Evolutionary conservation across 768 basidiomycete genomes (phyloP).

Genomic region (Pisolithus orientalis): DNA sequence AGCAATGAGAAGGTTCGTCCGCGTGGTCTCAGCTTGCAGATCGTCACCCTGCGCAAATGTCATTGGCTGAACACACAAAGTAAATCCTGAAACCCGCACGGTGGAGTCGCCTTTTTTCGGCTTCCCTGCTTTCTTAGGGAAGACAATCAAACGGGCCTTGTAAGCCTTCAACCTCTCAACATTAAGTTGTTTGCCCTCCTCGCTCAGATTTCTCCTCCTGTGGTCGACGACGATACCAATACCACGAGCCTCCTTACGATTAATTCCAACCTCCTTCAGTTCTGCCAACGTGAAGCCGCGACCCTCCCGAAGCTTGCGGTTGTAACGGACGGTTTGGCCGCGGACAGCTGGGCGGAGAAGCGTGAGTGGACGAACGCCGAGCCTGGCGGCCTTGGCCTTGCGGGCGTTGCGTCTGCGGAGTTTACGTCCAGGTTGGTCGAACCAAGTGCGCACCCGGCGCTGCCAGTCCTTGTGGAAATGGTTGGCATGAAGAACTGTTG

Average conservation of each 20-base stretch:
- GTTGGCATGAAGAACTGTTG: slow-evolving; percentile 79
- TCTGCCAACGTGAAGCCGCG: slow-evolving; percentile 94
- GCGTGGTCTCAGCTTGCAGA: slow-evolving; percentile 72
- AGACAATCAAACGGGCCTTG: slow-evolving; percentile 89
- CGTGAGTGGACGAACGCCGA: slow-evolving; percentile 87
- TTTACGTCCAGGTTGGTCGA: slow-evolving; percentile 98
- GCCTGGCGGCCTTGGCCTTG: slow-evolving; percentile 81
- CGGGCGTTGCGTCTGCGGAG: slow-evolving; percentile 91
- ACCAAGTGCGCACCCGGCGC: slow-evolving; percentile 93
- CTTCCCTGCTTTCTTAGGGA: slow-evolving; percentile 94
- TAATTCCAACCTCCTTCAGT: slow-evolving; percentile 93
- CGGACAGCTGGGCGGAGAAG: slow-evolving; percentile 97
- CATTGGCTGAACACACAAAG: slow-evolving; percentile 6
- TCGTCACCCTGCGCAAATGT: slow-evolving; percentile 60
- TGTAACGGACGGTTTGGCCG: slow-evolving; percentile 95
- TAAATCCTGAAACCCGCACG: slow-evolving; percentile 40
- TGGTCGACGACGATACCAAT: slow-evolving; percentile 96
- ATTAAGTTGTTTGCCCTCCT: slow-evolving; percentile 94
- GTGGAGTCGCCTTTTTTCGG: slow-evolving; percentile 93
- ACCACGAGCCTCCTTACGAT: slow-evolving; percentile 86
- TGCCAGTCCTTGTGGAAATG: slow-evolving; percentile 99
- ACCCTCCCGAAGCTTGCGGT: slow-evolving; percentile 93
- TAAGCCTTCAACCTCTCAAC: slow-evolving; percentile 91
- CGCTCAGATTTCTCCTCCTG: slow-evolving; percentile 91
- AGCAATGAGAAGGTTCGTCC: slow-evolving; percentile 61